Evolutionary conservation across 768 basidiomycete genomes (phyloP).

Genomic region (Termitomyces sp.): DNA sequence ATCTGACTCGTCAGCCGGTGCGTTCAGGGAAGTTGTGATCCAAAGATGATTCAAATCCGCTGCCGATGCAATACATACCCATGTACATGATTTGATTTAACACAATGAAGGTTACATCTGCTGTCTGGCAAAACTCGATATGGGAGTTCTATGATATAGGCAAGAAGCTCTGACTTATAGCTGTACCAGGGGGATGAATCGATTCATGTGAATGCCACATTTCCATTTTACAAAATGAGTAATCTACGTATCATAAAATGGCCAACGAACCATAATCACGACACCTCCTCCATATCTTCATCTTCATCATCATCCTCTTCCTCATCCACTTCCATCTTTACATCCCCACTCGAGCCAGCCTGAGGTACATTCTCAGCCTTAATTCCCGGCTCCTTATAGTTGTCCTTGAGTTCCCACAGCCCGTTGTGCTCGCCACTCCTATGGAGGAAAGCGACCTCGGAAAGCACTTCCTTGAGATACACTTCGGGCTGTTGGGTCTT

Average conservation of each 20-base stretch:
- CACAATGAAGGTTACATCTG: too few species aligned
- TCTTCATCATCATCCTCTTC: constrained; percentile 55
- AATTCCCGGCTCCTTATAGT: constrained; percentile 58
- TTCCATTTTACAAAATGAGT: not conserved
- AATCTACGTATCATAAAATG: not conserved
- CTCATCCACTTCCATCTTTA: constrained; percentile 54
- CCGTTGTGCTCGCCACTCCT: constrained; percentile 79
- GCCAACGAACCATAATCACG: constrained; percentile 22
- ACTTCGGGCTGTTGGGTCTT: constrained; percentile 82
- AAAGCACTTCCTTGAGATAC: constrained; percentile 80
- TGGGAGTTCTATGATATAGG: not conserved
- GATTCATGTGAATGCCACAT: not conserved
- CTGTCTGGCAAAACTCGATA: too few species aligned
- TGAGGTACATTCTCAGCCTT: constrained; percentile 38
- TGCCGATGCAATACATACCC: too few species aligned
- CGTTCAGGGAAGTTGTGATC: constrained; percentile 13
- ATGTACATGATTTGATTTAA: not conserved
- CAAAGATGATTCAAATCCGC: not conserved
- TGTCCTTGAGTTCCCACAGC: constrained; percentile 73
- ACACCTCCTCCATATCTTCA: constrained; percentile 69
- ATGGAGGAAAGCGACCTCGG: constrained; percentile 71
- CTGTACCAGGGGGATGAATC: too few species aligned
- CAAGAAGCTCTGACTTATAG: not conserved
- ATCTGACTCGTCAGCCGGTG: constrained; percentile 20
- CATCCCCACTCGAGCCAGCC: constrained; percentile 30